Conservation (phyloP, 2,329 filamentous ascomycete species). For the Leptographium wingfieldii region DNA sequence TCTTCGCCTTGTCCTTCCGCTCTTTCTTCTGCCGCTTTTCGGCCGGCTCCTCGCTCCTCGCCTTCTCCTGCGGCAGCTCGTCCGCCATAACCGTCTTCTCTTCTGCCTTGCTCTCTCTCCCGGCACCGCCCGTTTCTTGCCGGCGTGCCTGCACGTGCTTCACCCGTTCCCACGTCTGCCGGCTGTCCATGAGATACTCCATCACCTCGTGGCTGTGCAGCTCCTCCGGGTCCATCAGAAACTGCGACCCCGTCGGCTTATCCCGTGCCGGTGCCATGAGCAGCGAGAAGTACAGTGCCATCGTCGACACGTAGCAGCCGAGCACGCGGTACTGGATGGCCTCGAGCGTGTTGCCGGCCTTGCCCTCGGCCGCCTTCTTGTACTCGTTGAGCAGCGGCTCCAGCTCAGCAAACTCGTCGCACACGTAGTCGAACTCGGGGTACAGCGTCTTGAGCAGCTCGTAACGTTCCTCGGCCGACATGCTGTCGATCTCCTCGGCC, state of each 20-base stretch:
- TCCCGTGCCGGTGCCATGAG: constrained; percentile 68
- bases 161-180: constrained; percentile 66
- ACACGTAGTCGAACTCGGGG: constrained; percentile 81
- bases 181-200: constrained; percentile 67
- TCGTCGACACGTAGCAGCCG: constrained; percentile 71
- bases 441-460: constrained; percentile 70
- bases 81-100: neutral
- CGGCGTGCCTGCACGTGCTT: constrained; percentile 44
- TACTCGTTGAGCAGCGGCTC: constrained; percentile 51
- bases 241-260: constrained; percentile 30
- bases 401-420: constrained; percentile 65
- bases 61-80: neutral
- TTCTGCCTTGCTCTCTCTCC: neutral
- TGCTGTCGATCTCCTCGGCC: constrained; percentile 65
- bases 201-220: constrained; percentile 86
- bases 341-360: constrained; percentile 39
- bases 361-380: constrained; percentile 42
- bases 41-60: neutral
- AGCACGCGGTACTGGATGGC: constrained; percentile 67
- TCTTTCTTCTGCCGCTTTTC: constrained; percentile 13
- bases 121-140: neutral
- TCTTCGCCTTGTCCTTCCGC: constrained; percentile 3
- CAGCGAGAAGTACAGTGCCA: constrained; percentile 90
- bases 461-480: constrained; percentile 60
- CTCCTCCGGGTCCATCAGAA: constrained; percentile 61